These are phyloP conservation scores for Acanthamoeba sp. DNA, from an alignment of 208 protist species.

Conservation along the genomic window DNA sequence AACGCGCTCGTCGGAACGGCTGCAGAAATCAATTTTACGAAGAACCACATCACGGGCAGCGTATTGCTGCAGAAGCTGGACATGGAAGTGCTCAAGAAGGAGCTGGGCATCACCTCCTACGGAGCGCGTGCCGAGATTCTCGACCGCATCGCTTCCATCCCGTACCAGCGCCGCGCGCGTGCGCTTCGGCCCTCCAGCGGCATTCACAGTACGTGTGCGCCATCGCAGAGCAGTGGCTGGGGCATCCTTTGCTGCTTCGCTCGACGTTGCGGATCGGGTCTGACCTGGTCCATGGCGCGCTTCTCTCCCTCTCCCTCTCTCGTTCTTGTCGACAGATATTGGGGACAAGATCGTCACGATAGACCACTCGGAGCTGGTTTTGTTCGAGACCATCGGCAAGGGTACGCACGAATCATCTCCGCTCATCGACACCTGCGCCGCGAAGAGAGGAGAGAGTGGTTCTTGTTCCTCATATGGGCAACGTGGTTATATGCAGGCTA, in stretches of 20 bases:
- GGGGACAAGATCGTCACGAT: conserved; percentile 15
- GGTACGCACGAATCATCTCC: background rate
- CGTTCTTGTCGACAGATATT: background rate
- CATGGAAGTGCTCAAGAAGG: conserved; percentile 63
- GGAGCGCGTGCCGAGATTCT: background rate
- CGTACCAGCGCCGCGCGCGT: background rate
- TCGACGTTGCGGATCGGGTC: background rate
- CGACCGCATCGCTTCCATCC: background rate
- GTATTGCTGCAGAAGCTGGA: conserved; percentile 55
- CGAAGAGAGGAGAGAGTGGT: too few relatives aligned
- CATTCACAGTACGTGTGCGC: background rate
- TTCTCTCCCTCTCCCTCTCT: background rate
- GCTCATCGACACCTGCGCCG: too few relatives aligned
- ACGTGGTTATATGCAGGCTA: background rate
- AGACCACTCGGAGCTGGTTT: background rate
- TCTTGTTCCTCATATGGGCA: too few relatives aligned
- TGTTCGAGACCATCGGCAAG: conserved; percentile 4
- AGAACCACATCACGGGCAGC: conserved; percentile 36
- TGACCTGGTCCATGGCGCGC: too few relatives aligned
- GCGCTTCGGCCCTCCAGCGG: background rate
- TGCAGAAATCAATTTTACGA: conserved; percentile 26
- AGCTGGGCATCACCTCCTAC: conserved; percentile 27
- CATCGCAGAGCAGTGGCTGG: background rate
- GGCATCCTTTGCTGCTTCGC: too few relatives aligned
- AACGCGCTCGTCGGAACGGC: too few relatives aligned